Evolutionary conservation across 169 alveolate species (phyloP).

Genomic region (Condylostoma magnum): DNA sequence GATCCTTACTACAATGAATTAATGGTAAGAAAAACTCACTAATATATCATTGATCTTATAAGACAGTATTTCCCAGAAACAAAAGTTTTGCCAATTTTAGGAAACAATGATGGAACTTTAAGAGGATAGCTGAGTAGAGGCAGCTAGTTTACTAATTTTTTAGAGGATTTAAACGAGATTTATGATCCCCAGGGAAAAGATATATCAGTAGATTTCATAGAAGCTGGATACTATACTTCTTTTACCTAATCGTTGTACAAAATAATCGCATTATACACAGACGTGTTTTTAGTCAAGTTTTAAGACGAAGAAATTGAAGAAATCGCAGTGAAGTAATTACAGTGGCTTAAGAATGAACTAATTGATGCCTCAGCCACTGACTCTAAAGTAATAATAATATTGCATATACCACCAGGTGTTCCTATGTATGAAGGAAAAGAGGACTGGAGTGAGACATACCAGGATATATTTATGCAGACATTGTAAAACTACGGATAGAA

Average conservation of each 20-base stretch:
- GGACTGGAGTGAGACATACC: background rate
- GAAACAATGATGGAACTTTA: slow-evolving; percentile 3
- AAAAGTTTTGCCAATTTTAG: background rate
- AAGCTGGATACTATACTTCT: background rate
- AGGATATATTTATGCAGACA: background rate
- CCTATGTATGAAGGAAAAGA: background rate
- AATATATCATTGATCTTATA: background rate
- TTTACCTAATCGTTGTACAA: background rate
- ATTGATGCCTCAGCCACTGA: too few relatives aligned
- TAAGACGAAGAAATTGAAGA: background rate
- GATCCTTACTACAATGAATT: background rate
- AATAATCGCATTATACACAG: background rate
- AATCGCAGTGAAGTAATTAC: background rate
- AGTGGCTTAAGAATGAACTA: background rate
- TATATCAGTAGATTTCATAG: background rate
- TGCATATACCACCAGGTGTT: slow-evolving; percentile 26
- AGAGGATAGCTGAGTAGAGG: background rate
- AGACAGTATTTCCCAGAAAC: slow-evolving; percentile 1
- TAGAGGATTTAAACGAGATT: background rate
- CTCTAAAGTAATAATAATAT: background rate
- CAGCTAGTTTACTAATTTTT: background rate
- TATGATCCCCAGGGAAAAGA: background rate
- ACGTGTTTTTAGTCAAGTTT: background rate
- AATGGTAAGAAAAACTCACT: background rate
- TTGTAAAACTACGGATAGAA: background rate